Evolutionary conservation across 306 rosid species (phyloP), one percentile per base, ranked within the genome.

Genomic region (Abrus pulchellus): DNA sequence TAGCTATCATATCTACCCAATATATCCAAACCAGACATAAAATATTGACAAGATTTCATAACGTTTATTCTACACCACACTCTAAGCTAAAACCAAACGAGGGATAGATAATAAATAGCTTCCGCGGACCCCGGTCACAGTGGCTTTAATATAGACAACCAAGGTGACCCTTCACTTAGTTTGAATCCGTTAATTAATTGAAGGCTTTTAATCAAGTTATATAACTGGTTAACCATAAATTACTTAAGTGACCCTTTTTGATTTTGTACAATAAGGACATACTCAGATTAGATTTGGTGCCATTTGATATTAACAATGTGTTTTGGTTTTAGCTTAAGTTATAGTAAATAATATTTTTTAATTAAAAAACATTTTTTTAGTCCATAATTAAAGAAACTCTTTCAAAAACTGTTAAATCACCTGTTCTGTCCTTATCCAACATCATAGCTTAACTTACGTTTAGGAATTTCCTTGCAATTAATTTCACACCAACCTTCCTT

Each of bases 41-140:
- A 79, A 57, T 68, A 67, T 80, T 77, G 87, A 85, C 88, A 85
- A 82, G 72, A 78, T 77, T 76, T 71, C 52, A 43, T 28, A 48
- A 66, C 65, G 81, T 13, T 77, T 41, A 7, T 54, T 74, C 53
- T 68, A 47, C 76, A 64, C 79, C 89, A 78, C 76, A 66, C 67
- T 77, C 41, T 40, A 61, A 49, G 76, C 62, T 29, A 45, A 83
- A 77, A 71, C 78, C 64, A 71, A 66, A 50, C 40, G 11, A 49
- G 33, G 12, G 68, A 59, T 56, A 53, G 54, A 72, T 12, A 38
- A 30, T 6, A 72, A 63, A 11, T 47, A 57, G 88, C 50, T 68
- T 55, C 56, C 5, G 47, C 67, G 59, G 83, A 83, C 85, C 85
- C 89, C 86, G 61, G 12, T 29, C 5, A 67, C 49, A 47, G 52